A percentile compares a stretch with the other conserved stretches of the same genome.
These are phyloP conservation scores for Nicotiana noctiflora DNA, from an alignment of 257 asterid genomes.

Conservation along the genomic window DNA sequence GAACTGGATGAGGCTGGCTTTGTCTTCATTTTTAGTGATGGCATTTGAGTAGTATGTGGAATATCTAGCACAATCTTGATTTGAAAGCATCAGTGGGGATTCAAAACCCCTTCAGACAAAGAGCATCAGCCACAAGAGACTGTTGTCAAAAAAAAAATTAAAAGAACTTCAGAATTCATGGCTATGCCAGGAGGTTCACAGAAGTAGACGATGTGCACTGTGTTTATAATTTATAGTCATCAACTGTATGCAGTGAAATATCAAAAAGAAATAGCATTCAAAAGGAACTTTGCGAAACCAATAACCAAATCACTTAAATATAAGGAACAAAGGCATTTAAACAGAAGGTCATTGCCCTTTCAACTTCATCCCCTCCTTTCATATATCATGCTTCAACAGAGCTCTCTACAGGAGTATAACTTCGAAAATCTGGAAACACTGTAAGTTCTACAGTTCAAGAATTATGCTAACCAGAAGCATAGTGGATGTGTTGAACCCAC, in stretches of 20 bases:
- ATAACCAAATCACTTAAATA: not conserved
- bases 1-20: constrained; percentile 46
- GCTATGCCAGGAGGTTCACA: not conserved
- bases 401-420: not conserved
- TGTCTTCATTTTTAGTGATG: constrained; percentile 83
- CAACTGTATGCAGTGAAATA: not conserved
- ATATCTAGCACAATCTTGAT: constrained; percentile 30
- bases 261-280: not conserved
- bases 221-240: not conserved
- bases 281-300: not conserved
- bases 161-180: not conserved
- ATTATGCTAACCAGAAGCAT: not conserved
- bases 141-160: constrained; percentile 15
- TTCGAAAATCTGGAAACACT: too few species aligned
- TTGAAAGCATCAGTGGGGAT: constrained; percentile 31
- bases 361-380: not conserved
- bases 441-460: not conserved
- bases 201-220: not conserved
- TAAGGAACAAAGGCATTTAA: not conserved
- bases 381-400: not conserved
- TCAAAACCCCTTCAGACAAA: constrained; percentile 24
- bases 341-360: not conserved
- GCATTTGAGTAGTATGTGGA: constrained; percentile 55
- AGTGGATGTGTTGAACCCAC: not conserved
- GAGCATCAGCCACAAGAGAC: constrained; percentile 37